Percentiles rank a stretch among this genome's conserved stretches.
phyloP scores from a whole-genome alignment of 169 alveolate genomes.

The Cystoisospora suis region DNA sequence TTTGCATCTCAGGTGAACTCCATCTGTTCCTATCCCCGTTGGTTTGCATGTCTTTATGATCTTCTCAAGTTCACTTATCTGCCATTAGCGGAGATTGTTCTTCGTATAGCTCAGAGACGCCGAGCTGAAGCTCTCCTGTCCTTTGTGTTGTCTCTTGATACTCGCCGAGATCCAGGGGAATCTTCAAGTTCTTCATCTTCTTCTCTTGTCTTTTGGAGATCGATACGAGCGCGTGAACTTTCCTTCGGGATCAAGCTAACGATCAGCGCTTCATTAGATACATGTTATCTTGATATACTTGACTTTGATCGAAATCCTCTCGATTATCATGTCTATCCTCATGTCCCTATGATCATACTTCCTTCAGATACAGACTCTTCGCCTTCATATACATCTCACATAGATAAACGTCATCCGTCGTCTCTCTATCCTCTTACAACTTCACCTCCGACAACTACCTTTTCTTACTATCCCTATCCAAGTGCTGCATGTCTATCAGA shows the following conservation, averaged over 20 bases:
- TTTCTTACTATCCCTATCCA: no score
- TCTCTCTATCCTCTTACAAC: no score
- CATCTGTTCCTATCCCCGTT: conserved; percentile 48
- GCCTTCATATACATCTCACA: no score
- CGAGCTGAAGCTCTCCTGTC: conserved; percentile 24
- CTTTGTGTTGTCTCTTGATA: conserved; percentile 26
- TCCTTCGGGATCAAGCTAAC: conserved; percentile 67
- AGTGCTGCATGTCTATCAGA: not conserved
- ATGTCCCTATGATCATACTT: conserved; percentile 62
- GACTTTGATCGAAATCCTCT: conserved; percentile 64
- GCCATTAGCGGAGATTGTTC: conserved; percentile 59
- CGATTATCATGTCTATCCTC: conserved; percentile 62
- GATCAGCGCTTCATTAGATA: conserved; percentile 33
- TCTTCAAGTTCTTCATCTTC: not conserved
- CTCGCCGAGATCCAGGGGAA: not conserved
- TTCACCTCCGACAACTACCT: no score
- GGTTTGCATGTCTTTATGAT: not conserved
- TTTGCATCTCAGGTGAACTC: conserved; percentile 64
- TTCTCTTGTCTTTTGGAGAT: conserved; percentile 47
- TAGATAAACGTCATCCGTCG: no score
- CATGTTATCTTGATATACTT: conserved; percentile 61
- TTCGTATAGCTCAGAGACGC: conserved; percentile 32
- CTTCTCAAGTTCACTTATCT: conserved; percentile 26
- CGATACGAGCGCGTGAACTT: conserved; percentile 70
- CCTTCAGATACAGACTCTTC: conserved; percentile 29